phyloP scores from a whole-genome alignment of 2,329 filamentous ascomycete genomes.

The Neofusicoccum sp. region DNA sequence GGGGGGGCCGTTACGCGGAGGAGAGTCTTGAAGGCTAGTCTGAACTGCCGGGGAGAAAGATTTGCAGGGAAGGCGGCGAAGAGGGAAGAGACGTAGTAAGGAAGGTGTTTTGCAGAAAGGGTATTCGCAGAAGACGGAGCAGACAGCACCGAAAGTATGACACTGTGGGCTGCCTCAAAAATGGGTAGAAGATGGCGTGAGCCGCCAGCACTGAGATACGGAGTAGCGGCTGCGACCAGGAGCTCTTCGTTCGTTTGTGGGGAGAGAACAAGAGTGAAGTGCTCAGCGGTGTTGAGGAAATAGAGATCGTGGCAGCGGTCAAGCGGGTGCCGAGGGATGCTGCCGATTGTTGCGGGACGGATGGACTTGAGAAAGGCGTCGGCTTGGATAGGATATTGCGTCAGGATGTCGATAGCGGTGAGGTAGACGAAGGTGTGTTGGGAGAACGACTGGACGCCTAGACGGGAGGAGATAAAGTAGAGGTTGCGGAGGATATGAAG shows the following conservation, averaged over 20 bases:
- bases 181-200: conserved; percentile 64
- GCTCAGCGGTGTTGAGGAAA: conserved; percentile 84
- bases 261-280: conserved; percentile 72
- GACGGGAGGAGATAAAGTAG: conserved; percentile 77
- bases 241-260: conserved; percentile 70
- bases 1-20: conserved; percentile 82
- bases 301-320: conserved; percentile 79
- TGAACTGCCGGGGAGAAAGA: conserved; percentile 82
- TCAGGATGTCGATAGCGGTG: conserved; percentile 78
- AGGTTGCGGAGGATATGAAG: conserved; percentile 75
- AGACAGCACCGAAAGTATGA: conserved; percentile 77
- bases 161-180: conserved; percentile 88
- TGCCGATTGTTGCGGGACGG: conserved; percentile 56
- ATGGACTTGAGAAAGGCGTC: conserved; percentile 69
- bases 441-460: conserved; percentile 74
- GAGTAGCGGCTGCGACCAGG: conserved; percentile 71
- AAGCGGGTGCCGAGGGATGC: conserved; percentile 65
- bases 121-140: conserved; percentile 71
- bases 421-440: conserved; percentile 84
- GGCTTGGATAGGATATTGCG: conserved; percentile 67
- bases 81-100: conserved; percentile 81
- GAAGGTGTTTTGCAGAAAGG: conserved; percentile 71
- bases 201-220: conserved; percentile 68
- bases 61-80: conserved; percentile 77
- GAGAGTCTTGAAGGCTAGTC: conserved; percentile 83